Conservation (phyloP, 768 basidiomycete species). For the Neoboletus brunneissimus region DNA sequence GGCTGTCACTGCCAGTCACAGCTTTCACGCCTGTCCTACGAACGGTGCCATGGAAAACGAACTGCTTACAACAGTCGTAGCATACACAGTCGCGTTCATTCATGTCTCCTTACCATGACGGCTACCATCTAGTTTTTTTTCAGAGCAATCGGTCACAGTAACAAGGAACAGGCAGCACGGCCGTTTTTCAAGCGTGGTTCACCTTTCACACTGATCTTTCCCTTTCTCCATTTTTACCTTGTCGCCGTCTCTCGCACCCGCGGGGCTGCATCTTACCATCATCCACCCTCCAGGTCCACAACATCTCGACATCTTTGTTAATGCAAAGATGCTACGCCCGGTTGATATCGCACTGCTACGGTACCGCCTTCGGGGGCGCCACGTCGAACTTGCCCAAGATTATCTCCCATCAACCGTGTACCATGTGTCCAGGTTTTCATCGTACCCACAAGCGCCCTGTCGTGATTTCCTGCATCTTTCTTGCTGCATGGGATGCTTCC, state of each 20-base stretch:
- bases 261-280: not conserved
- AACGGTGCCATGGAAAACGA: not conserved
- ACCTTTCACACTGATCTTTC: not conserved
- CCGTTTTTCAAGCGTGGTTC: not conserved
- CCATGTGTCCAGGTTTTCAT: not conserved
- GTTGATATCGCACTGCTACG: constrained; percentile 7
- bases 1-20: not conserved
- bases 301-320: constrained; percentile 8
- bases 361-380: constrained; percentile 10
- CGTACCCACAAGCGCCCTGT: not conserved
- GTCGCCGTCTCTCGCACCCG: not conserved
- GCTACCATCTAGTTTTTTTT: not conserved
- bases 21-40: not conserved
- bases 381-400: not conserved
- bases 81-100: not conserved
- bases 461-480: no score
- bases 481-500: not conserved
- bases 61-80: not conserved
- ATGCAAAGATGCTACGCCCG: not conserved
- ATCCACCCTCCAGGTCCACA: not conserved
- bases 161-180: not conserved
- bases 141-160: not conserved
- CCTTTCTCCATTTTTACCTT: not conserved
- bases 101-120: not conserved
- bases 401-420: not conserved